Evolutionary conservation across 176 grass and related monocot species (phyloP), one percentile per base, ranked within the genome.

Genomic region (Zoysia japonica): DNA sequence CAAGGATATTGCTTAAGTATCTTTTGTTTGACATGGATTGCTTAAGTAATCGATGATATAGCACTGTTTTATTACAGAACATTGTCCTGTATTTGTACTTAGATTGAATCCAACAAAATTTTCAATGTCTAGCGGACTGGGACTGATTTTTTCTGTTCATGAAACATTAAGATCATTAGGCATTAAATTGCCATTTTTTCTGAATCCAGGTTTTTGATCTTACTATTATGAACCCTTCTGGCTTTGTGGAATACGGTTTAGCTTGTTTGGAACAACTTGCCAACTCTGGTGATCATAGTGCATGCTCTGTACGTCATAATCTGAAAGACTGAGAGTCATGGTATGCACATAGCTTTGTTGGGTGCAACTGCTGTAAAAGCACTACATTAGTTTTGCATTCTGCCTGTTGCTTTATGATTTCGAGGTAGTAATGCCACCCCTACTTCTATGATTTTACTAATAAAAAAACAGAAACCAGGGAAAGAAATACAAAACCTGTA

Each of bases 161-260:
- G 11, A 50, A 78, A 87, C 49, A 73, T 67, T 61, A 6, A 87
- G 55, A 72, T 72, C 68, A 39, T 37, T 81, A 59, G 37, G 12
- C 41, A 50, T 5, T 65, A 73, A 83, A 51, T 79, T 77, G 70
- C 73, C 5, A 66, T 12, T 15, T 75, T 83, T 85, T 70, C 52
- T 47, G n/a, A 80, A 52, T 87, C 55, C 80, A 97, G 94, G 91
- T 94, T 76, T 87, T 94, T 80, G 91, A 97, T 90, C 88, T 97
- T 76, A 94, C 89, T 28, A 3, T 78, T 20, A 87, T 93, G 59
- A 88, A 92, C 37, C 94, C 94, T 62, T 92, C 89, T 56, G 89
- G 90, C 9, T 97, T 97, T 80, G 89, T 97, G 50, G 85, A 79
- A 70, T 94, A 94, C 87, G 91, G 70, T 78, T 83, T 97, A 77